Base-by-base conservation (phyloP, 768 basidiomycete species). In the Mycena epipterygia region DNA sequence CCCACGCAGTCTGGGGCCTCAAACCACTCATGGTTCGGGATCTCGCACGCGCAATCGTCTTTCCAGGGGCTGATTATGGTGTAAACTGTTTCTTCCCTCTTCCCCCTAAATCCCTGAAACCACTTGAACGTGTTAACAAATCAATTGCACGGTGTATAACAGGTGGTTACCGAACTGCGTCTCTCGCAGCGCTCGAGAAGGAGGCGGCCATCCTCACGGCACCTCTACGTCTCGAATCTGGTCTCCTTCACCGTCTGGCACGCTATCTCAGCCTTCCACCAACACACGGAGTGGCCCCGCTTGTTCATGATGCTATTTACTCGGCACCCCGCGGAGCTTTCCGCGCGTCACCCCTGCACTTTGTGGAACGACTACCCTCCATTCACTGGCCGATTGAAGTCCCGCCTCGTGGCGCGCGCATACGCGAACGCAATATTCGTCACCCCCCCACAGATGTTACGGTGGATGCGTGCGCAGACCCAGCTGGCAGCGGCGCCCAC, bases 81-180 rank as follows among this genome's bases (percentile, higher is more conserved):
- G 55, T 57, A 19, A 27, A 23, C 23, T 57, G n/a, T 21, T 57
- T 57, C 35, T 39, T 57, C 23, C 55, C 55, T n/a, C 37, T 57
- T 21, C 35, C 55, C 16, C 3, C 33, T 5, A 6, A 3, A 6
- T 5, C 55, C 5, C 39, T 59, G 25, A 59, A 59, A 44, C 57
- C 57, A 21, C 42, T 59, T 6, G 42, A 41, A 2, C 23, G 42
- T 14, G n/a, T n/a, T n/a, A n/a, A n/a, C n/a, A n/a, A n/a, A n/a
- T n/a, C n/a, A n/a, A n/a, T n/a, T n/a, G n/a, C 57, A 6, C 37
- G 41, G 3, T 59, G 57, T 17, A 59, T 59, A 27, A 59, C 57
- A 16, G 57, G 57, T 8, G 41, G 57, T 19, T 59, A 6, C 29
- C 57, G 57, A 5, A 59, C 57, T 2, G 41, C 57, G 16, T 59